phyloP scores from a whole-genome alignment of 257 asterid genomes.

The Anisodus acutangulus region DNA sequence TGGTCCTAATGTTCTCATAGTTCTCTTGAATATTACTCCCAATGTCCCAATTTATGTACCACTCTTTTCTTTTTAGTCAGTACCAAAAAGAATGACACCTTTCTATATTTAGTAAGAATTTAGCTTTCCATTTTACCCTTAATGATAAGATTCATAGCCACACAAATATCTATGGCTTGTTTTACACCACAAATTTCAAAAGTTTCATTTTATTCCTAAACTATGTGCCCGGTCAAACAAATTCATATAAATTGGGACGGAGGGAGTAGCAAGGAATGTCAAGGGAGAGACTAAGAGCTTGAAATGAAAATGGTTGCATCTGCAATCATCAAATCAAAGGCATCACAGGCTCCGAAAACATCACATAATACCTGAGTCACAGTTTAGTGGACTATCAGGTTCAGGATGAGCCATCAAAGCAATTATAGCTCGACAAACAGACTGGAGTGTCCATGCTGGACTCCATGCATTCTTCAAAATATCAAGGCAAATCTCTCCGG shows the following conservation, averaged over 20 bases:
- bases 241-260: too few relatives aligned
- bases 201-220: too few relatives aligned
- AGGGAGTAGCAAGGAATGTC: neutral
- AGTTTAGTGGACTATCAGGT: constrained; percentile 98
- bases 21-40: neutral
- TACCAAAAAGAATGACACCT: too few relatives aligned
- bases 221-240: too few relatives aligned
- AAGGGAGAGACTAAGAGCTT: neutral
- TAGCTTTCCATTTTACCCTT: too few relatives aligned
- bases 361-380: constrained; percentile 82
- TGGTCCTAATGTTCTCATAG: neutral
- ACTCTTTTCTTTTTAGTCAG: too few relatives aligned
- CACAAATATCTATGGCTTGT: too few relatives aligned
- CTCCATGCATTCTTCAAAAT: constrained; percentile 99
- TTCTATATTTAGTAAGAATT: too few relatives aligned
- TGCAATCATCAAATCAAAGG: constrained; percentile 6
- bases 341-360: neutral
- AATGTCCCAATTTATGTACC: too few relatives aligned
- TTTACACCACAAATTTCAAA: too few relatives aligned
- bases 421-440: constrained; percentile 98
- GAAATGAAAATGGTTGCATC: constrained; percentile 1
- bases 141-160: too few relatives aligned
- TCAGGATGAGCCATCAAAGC: constrained; percentile 99
- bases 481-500: constrained; percentile 99
- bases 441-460: constrained; percentile 99